Conservation (phyloP, 1,284 basidiomycete genomes). For the Hymenochaete sp. region DNA sequence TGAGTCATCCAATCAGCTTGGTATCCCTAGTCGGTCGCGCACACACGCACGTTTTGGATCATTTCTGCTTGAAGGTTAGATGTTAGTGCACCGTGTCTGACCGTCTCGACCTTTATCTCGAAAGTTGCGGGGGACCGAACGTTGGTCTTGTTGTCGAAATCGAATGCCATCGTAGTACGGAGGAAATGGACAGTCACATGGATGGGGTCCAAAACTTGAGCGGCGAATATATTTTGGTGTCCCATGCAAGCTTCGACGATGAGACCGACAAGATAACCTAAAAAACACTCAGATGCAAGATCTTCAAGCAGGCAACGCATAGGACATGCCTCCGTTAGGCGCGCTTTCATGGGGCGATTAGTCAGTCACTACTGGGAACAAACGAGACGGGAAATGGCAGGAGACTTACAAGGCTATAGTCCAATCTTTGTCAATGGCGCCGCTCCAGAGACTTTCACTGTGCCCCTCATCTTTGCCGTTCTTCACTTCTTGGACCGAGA, state of each 20-base stretch:
- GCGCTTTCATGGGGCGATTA: neutral
- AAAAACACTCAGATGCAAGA: neutral
- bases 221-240: conserved; percentile 34
- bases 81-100: conserved; percentile 41
- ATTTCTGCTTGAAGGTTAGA: conserved; percentile 49
- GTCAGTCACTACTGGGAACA: neutral
- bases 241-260: conserved; percentile 46
- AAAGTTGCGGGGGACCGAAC: neutral
- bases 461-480: neutral
- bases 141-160: too few species aligned
- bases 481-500: neutral
- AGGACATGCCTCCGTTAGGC: conserved; percentile 4
- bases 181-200: conserved; percentile 53
- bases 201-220: conserved; percentile 40
- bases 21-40: too few species aligned
- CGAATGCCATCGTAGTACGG: conserved; percentile 25
- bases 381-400: neutral
- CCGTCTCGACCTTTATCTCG: conserved; percentile 26
- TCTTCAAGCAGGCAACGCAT: neutral
- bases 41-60: conserved; percentile 39
- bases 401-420: neutral
- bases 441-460: conserved; percentile 1
- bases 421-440: neutral
- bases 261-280: conserved; percentile 52
- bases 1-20: too few species aligned